Evolutionary conservation across 805 yeast species (phyloP), one percentile per base, ranked within the genome.

Genomic region (Pichia manshurica): DNA sequence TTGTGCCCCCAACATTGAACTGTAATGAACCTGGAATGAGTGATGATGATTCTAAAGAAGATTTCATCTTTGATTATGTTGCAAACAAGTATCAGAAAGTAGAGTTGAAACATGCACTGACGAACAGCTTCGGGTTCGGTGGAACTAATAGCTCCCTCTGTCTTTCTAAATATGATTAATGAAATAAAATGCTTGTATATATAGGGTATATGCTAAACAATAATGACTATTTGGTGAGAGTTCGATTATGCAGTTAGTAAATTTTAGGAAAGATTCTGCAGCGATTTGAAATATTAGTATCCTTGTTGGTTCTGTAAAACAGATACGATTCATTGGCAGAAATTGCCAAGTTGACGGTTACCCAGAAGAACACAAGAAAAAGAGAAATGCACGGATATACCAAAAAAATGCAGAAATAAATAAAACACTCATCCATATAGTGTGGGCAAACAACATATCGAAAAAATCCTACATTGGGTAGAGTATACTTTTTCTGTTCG

Each of bases 71-170:
- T 49, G 81, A 85, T 59, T 84, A 83, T 56, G 82, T 84, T 6
- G 74, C 78, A 1, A 67, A 76, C 31, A 53, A 58, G 12, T 71
- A 84, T 9, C 44, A 47, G 45, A 58, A 68, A 39, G 44, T 55
- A 13, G 56, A 63, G 2, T 61, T 85, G 4, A 58, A 74, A 3
- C 73, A 77, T 53, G 97, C 91, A 0, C 52, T 93, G 56, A 79
- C 88, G 42, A 93, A 93, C 60, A 87, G 96, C 56, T 91, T 95
- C 67, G 99, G 99, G 0, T 93, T 93, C 68, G 99, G 99, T 7
- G 99, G 99, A 8, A 87, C 95, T 5, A 93, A 93, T 64, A 83
- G 95, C 6, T 75, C 95, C 2, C 59, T 93, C 2, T 72, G 81
- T 39, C 77, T 82, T 53, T 68, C 70, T 29, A 71, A 66, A 32